Conservation (phyloP, 768 basidiomycete species). For the Lentinula sp. region DNA sequence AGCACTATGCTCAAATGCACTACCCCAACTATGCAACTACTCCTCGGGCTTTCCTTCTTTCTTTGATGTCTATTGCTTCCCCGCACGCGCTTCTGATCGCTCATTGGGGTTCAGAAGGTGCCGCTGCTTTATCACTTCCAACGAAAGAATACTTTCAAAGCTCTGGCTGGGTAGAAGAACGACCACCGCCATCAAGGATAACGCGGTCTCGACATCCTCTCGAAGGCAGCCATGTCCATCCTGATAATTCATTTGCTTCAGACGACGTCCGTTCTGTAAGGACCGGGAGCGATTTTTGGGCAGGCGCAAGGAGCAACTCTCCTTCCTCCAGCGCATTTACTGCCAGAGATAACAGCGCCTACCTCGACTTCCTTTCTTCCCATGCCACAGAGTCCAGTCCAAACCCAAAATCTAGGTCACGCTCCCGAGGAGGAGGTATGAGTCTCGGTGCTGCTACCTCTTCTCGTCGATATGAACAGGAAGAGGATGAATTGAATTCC, state of each 20-base stretch:
- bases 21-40: constrained; percentile 54
- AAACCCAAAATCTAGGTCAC: not conserved
- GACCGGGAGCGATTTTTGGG: constrained; percentile 78
- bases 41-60: constrained; percentile 73
- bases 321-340: constrained; percentile 55
- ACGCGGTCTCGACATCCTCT: constrained; percentile 12
- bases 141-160: constrained; percentile 85
- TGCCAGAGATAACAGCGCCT: constrained; percentile 20
- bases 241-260: constrained; percentile 12
- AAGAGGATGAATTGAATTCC: constrained; percentile 46
- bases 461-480: not conserved
- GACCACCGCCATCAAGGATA: constrained; percentile 9
- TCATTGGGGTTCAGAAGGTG: constrained; percentile 75
- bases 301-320: constrained; percentile 47
- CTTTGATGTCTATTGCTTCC: constrained; percentile 59
- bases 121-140: constrained; percentile 74
- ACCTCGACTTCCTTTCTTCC: constrained; percentile 9
- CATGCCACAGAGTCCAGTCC: constrained; percentile 8
- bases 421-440: not conserved
- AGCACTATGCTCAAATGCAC: constrained; percentile 61
- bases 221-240: not conserved
- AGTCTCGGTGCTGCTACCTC: not conserved
- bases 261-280: constrained; percentile 40
- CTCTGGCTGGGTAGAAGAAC: constrained; percentile 70
- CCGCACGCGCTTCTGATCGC: constrained; percentile 78